phyloP scores from a whole-genome alignment of 345 rosid species.

The Toxicodendron radicans region DNA sequence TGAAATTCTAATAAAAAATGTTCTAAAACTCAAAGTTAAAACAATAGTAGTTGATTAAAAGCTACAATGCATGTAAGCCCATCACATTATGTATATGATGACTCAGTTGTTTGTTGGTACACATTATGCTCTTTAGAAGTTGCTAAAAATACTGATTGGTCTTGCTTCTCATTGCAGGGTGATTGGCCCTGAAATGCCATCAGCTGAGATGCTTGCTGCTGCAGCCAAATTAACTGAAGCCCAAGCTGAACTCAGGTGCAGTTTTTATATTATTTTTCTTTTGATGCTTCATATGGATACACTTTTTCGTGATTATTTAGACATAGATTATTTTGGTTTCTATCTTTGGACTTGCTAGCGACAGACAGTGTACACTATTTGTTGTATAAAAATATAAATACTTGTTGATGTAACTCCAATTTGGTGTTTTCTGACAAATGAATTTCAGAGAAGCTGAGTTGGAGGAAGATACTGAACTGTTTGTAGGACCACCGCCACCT shows the following conservation, averaged over 20 bases:
- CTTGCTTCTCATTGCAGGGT: slow-evolving; percentile 45
- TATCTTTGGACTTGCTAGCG: not conserved
- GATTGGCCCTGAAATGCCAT: slow-evolving; percentile 94
- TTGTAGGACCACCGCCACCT: slow-evolving; percentile 91
- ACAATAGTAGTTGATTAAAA: not conserved
- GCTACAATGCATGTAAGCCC: not conserved
- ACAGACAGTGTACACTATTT: not conserved
- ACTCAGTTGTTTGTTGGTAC: not conserved
- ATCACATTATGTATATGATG: not conserved
- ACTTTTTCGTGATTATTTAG: not conserved
- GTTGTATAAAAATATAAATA: slow-evolving; percentile 9
- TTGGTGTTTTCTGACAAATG: slow-evolving; percentile 17
- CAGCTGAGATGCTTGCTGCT: slow-evolving; percentile 89
- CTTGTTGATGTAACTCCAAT: not conserved
- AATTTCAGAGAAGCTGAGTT: slow-evolving; percentile 74
- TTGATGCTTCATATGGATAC: slow-evolving; percentile 4
- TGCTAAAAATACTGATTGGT: slow-evolving; percentile 4
- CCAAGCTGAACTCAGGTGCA: slow-evolving; percentile 79
- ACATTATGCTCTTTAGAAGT: not conserved
- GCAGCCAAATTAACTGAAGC: slow-evolving; percentile 96
- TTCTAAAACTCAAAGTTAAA: not conserved
- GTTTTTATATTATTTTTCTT: not conserved
- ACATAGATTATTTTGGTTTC: not conserved
- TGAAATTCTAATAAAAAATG: not conserved
- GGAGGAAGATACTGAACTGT: slow-evolving; percentile 74